These are phyloP conservation scores for Lolium multiflorum DNA, from an alignment of 176 grass and related monocot genomes.

Conservation along the genomic window DNA sequence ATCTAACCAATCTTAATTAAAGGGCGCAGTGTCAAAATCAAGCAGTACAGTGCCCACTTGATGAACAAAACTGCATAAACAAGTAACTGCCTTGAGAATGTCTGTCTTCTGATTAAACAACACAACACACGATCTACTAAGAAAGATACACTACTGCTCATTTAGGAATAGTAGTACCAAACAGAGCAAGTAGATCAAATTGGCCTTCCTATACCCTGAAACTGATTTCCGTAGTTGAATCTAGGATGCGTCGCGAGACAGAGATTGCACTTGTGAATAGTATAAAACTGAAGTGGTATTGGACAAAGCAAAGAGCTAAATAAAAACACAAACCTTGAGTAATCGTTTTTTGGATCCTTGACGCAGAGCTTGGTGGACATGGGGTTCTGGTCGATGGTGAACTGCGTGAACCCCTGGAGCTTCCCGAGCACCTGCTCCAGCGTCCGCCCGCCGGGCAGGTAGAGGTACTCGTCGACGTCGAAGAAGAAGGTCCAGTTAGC, in stretches of 20 bases:
- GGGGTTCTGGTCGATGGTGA: constrained; percentile 93
- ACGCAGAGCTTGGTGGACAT: constrained; percentile 92
- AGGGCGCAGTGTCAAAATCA: constrained; percentile 24
- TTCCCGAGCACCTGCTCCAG: constrained; percentile 59
- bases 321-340: constrained; percentile 52
- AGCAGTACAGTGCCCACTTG: constrained; percentile 25
- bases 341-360: constrained; percentile 52
- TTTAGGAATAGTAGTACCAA: background rate
- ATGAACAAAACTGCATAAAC: constrained; percentile 37
- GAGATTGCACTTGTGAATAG: constrained; percentile 9
- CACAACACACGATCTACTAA: background rate
- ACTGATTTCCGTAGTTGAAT: background rate
- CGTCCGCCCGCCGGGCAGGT: constrained; percentile 59
- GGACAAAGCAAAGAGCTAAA: background rate
- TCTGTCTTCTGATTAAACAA: constrained; percentile 25
- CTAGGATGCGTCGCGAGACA: background rate
- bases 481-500: constrained; percentile 99
- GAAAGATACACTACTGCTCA: background rate
- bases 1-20: constrained; percentile 4
- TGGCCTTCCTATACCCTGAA: background rate
- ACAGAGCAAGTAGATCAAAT: background rate
- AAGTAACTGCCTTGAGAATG: constrained; percentile 39
- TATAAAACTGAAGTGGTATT: constrained; percentile 15
- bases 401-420: constrained; percentile 69
- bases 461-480: constrained; percentile 90